Evolutionary conservation across 163 green algal species (phyloP).

Genomic region (Dunaliella salina): DNA sequence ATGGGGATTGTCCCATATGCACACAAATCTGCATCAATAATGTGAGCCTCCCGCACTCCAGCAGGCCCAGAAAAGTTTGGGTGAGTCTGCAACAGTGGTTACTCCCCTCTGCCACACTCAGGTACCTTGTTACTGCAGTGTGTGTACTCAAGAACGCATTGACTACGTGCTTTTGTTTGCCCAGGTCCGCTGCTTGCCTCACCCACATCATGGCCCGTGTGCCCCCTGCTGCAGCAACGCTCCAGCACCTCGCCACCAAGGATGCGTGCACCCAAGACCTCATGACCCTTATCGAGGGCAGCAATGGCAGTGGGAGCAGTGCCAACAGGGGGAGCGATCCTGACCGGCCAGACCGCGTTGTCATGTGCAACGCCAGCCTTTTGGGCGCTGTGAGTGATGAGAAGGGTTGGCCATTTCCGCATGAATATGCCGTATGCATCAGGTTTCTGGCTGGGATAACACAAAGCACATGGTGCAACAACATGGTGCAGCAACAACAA

Average conservation of each 20-base stretch:
- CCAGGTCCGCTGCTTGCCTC: slow-evolving; percentile 7
- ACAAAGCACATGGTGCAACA: no score
- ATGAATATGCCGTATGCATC: no score
- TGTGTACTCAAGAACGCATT: background rate
- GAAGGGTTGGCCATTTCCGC: no score
- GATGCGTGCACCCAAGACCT: background rate
- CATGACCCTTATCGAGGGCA: background rate
- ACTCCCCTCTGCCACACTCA: background rate
- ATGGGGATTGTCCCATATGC: no score
- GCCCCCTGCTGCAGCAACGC: background rate
- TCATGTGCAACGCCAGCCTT: slow-evolving; percentile 24
- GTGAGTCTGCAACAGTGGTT: no score
- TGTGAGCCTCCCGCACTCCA: no score
- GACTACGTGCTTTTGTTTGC: background rate
- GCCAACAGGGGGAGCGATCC: background rate
- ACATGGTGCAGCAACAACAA: no score
- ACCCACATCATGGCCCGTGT: background rate
- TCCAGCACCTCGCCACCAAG: background rate
- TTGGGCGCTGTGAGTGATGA: slow-evolving; percentile 20
- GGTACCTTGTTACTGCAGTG: background rate
- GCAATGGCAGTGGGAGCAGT: background rate
- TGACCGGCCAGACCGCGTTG: slow-evolving; percentile 22
- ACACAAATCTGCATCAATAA: no score
- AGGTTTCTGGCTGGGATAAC: no score
- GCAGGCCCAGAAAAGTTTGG: no score